Conservation (phyloP, 257 asterid species). For the Eustoma russellianum region DNA sequence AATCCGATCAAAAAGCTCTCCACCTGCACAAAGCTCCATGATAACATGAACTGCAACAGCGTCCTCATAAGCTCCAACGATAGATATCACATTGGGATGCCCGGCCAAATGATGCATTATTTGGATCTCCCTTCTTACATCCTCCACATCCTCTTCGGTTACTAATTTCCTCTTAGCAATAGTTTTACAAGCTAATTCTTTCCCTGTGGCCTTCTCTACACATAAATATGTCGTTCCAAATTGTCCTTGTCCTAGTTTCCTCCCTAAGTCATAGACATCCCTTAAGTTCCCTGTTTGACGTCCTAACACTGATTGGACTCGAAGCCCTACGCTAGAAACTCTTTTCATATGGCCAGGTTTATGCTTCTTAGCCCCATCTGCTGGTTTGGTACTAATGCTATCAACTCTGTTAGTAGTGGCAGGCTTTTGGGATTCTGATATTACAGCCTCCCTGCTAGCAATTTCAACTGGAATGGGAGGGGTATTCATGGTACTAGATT, state of each 20-base stretch:
- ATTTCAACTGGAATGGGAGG: conserved; percentile 4
- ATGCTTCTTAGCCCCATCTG: conserved; percentile 12
- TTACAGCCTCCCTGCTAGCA: not conserved
- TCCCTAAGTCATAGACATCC: conserved; percentile 54
- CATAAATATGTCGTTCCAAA: conserved; percentile 76
- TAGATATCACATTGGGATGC: conserved; percentile 49
- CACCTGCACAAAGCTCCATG: conserved; percentile 81
- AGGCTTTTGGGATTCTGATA: conserved; percentile 5
- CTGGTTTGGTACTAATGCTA: conserved; percentile 11
- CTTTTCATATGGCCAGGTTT: conserved; percentile 33
- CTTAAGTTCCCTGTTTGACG: conserved; percentile 57
- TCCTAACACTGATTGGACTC: conserved; percentile 54
- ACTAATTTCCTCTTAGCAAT: conserved; percentile 67
- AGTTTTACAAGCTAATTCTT: conserved; percentile 70
- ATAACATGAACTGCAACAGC: conserved; percentile 72
- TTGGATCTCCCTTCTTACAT: conserved; percentile 82
- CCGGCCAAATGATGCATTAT: conserved; percentile 88
- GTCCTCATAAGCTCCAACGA: conserved; percentile 78
- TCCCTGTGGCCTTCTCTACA: conserved; percentile 41
- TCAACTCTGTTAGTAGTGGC: not conserved
- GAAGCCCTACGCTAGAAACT: conserved; percentile 56
- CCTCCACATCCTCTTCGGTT: conserved; percentile 70
- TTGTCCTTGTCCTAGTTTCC: conserved; percentile 74
- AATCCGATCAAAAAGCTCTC: conserved; percentile 84
- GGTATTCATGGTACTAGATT: not conserved